These are phyloP conservation scores for Aspergillus flavus DNA, from an alignment of 2,329 filamentous ascomycete genomes.

Conservation along the genomic window DNA sequence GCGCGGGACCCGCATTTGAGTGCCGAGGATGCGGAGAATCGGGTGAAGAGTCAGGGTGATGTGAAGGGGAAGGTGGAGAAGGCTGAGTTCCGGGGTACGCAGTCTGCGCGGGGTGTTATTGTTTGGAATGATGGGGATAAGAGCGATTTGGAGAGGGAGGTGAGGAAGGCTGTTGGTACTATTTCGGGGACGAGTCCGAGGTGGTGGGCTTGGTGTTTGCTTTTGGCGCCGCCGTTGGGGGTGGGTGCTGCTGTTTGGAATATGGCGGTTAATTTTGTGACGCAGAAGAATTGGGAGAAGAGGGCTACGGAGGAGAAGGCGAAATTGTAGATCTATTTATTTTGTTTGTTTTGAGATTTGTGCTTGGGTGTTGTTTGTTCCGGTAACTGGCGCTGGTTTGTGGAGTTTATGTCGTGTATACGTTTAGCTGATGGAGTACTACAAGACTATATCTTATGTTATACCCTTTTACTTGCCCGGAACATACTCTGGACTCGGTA, in stretches of 20 bases:
- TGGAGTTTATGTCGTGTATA: too few species aligned
- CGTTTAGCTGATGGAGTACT: too few species aligned
- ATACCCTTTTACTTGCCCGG: neutral
- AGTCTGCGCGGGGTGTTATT: slow-evolving; percentile 68
- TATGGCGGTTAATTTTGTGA: slow-evolving; percentile 70
- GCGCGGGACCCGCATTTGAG: slow-evolving; percentile 76
- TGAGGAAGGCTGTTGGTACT: slow-evolving; percentile 66
- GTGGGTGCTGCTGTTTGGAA: slow-evolving; percentile 69
- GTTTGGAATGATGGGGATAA: slow-evolving; percentile 86
- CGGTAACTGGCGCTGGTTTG: neutral
- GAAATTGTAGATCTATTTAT: slow-evolving; percentile 49
- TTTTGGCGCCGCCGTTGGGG: slow-evolving; percentile 74
- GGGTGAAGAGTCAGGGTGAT: slow-evolving; percentile 84
- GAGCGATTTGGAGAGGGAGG: slow-evolving; percentile 67
- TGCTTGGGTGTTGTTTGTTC: too few species aligned
- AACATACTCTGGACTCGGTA: too few species aligned
- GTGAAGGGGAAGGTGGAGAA: slow-evolving; percentile 79
- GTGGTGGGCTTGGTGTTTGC: slow-evolving; percentile 80
- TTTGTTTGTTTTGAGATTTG: neutral
- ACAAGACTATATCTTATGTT: neutral
- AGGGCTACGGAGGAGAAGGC: slow-evolving; percentile 61
- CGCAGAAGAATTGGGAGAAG: slow-evolving; percentile 71
- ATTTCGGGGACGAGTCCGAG: slow-evolving; percentile 66
- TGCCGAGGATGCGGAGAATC: slow-evolving; percentile 82
- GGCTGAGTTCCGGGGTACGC: slow-evolving; percentile 63